Base-by-base conservation (phyloP, 108 stramenopile species). In the Cyclotella cryptica region DNA sequence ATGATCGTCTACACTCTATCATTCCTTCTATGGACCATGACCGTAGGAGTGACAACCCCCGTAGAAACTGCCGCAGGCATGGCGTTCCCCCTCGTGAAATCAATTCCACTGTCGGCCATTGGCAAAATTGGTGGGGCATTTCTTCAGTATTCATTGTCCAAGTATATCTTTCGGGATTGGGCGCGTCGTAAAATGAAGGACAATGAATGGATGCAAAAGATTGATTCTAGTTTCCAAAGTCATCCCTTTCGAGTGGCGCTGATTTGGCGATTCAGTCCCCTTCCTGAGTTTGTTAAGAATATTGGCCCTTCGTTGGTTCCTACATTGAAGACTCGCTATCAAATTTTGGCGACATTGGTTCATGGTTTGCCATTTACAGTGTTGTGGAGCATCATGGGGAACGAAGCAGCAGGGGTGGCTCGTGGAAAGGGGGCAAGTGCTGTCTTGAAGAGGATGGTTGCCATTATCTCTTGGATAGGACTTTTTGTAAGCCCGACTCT, bases 251-350 rank as follows among this genome's bases (percentile, higher is more conserved):
- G 65, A 47, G 79, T 80, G 12, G 77, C 89, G n/a, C 28, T 92
- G 42, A 71, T 92, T 54, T 79, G 88, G 80, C 81, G 90, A 69
- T 86, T 88, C 28, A 75, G 75, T 46, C 85, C 84, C 27, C 78
- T 95, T n/a, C 93, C 93, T 3, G 93, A 95, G 80, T 87, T 89
- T 35, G 81, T 92, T 27, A 95, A 95, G 72, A 95, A 95, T 75
- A 84, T 80, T 65, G 90, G 91, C 7, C 71, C 81, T 40, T 53
- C 81, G 41, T 52, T 85, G 18, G 88, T 88, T 0, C 51, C 85
- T 10, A 69, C 77, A 40, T 67, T 89, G 24, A 69, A 70, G 61
- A 72, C 69, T 28, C 27, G 85, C 11, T 69, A 68, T 59, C 86
- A 86, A 54, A 53, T 83, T 9, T 53, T 78, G 19, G 79, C 85